Conservation (phyloP, 345 rosid species). For the Lagerstroemia speciosa region DNA sequence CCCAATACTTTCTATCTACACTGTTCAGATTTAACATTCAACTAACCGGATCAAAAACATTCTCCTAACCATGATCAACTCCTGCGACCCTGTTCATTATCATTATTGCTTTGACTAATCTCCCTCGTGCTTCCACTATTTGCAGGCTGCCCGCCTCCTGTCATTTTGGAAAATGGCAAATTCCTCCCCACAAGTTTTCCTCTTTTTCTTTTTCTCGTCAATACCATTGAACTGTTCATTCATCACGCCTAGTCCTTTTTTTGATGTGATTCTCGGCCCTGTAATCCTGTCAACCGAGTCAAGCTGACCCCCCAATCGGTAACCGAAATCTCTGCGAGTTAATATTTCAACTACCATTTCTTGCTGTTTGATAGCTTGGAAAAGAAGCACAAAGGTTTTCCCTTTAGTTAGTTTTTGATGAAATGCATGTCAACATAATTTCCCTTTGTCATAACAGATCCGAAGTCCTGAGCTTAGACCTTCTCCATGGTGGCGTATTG, state of each 20-base stretch:
- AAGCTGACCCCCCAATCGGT: no score
- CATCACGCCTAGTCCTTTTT: background rate
- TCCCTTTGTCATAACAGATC: no score
- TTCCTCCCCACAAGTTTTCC: conserved; percentile 10
- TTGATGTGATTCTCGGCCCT: background rate
- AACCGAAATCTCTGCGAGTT: no score
- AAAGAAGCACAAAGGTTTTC: no score
- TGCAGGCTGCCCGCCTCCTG: background rate
- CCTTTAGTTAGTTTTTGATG: no score
- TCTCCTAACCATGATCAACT: conserved; percentile 3
- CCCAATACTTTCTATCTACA: background rate
- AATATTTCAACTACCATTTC: no score
- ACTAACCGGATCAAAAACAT: conserved; percentile 4
- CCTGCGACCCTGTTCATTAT: no score
- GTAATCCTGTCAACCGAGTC: background rate
- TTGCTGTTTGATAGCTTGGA: no score
- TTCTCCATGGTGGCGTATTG: no score
- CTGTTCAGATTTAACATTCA: conserved; percentile 4
- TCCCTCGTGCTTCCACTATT: background rate
- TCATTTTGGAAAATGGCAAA: background rate
- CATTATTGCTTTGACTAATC: background rate
- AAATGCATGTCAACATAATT: no score
- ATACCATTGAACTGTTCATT: background rate
- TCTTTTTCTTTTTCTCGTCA: background rate
- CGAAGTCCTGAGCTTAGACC: no score